These are phyloP conservation scores for Fonsecaea pugnacius DNA, from an alignment of 2,329 filamentous ascomycete genomes.

Conservation along the genomic window DNA sequence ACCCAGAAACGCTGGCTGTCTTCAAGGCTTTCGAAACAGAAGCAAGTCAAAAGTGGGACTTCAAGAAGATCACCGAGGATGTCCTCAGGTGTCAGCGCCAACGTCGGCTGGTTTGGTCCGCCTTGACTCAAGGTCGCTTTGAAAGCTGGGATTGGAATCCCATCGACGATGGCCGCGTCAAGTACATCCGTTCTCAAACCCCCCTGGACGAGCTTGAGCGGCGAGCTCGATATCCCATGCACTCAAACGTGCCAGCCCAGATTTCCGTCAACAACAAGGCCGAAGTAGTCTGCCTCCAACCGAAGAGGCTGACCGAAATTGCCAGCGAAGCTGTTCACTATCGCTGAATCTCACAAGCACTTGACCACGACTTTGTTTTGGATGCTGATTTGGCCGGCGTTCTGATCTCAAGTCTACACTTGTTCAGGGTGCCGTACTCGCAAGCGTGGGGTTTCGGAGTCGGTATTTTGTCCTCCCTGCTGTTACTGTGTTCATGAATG, in stretches of 20 bases:
- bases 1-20: slow-evolving; percentile 45
- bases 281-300: slow-evolving; percentile 26
- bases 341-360: slow-evolving; percentile 15
- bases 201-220: slow-evolving; percentile 80
- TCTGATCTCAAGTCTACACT: background rate
- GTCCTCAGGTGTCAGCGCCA: slow-evolving; percentile 79
- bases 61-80: slow-evolving; percentile 73
- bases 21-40: slow-evolving; percentile 70
- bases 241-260: slow-evolving; percentile 27
- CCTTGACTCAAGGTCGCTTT: slow-evolving; percentile 74
- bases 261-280: slow-evolving; percentile 26
- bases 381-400: background rate
- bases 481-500: background rate
- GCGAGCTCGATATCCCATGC: slow-evolving; percentile 69
- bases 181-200: slow-evolving; percentile 84
- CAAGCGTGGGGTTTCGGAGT: slow-evolving; percentile 24
- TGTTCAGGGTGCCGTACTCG: background rate
- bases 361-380: background rate
- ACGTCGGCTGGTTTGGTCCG: slow-evolving; percentile 76
- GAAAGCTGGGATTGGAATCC: slow-evolving; percentile 77
- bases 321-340: slow-evolving; percentile 32
- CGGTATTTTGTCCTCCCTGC: slow-evolving; percentile 5
- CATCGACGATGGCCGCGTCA: slow-evolving; percentile 57
- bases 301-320: slow-evolving; percentile 28
- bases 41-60: slow-evolving; percentile 77